Conservation (phyloP, 1,284 basidiomycete genomes). For the Ustilago sp. region DNA sequence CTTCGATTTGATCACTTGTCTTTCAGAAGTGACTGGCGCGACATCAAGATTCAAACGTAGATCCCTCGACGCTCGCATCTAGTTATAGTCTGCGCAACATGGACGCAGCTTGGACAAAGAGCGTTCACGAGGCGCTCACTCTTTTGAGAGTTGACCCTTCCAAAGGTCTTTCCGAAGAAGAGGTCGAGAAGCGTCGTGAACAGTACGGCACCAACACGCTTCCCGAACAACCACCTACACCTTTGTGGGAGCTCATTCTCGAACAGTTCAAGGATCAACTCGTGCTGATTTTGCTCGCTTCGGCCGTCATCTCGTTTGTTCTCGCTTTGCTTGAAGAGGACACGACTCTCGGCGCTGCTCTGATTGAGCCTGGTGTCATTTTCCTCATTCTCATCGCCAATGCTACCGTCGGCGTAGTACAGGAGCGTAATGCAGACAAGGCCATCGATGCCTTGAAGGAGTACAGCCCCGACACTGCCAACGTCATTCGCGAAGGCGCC, state of each 20-base stretch:
- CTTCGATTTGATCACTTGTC: neutral
- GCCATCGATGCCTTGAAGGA: slow-evolving; percentile 68
- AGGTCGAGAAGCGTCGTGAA: slow-evolving; percentile 50
- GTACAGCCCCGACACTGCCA: slow-evolving; percentile 65
- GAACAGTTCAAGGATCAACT: slow-evolving; percentile 83
- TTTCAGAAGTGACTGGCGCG: slow-evolving; percentile 3
- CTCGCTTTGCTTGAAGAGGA: slow-evolving; percentile 65
- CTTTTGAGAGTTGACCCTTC: slow-evolving; percentile 52
- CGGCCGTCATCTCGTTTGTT: slow-evolving; percentile 67
- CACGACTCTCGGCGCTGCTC: slow-evolving; percentile 62
- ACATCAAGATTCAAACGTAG: slow-evolving; percentile 1
- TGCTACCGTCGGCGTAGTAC: slow-evolving; percentile 68
- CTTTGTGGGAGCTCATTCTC: slow-evolving; percentile 90
- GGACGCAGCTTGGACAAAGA: slow-evolving; percentile 65
- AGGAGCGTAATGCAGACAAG: slow-evolving; percentile 68
- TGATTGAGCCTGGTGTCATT: slow-evolving; percentile 68
- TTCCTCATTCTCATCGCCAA: slow-evolving; percentile 69
- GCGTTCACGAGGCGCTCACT: slow-evolving; percentile 59
- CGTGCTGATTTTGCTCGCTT: slow-evolving; percentile 67
- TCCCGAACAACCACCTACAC: slow-evolving; percentile 88
- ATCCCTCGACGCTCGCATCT: neutral
- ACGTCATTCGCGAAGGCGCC: slow-evolving; percentile 59
- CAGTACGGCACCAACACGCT: slow-evolving; percentile 71
- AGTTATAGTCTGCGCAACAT: slow-evolving; percentile 27
- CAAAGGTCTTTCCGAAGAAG: slow-evolving; percentile 56